A percentile compares a stretch with the other conserved stretches of the same genome.
Evolutionary conservation across 2,329 filamentous ascomycete genomes (phyloP).

Genomic region (Colletotrichum eleusines): DNA sequence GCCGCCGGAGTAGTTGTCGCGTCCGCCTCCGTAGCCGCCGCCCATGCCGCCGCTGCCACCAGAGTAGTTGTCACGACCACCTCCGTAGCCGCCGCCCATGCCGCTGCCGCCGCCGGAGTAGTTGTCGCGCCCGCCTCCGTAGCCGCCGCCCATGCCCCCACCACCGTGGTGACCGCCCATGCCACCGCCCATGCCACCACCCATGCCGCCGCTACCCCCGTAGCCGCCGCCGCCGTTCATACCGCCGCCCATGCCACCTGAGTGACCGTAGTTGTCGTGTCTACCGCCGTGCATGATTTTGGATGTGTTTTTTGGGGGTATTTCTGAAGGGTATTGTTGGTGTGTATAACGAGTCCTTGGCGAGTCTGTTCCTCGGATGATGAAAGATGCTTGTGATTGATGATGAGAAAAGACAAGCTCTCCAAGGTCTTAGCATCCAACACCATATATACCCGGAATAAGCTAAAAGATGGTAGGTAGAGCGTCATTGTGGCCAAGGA

Average conservation of each 20-base stretch:
- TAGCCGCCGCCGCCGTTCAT: slow-evolving; percentile 16
- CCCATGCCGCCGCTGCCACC: slow-evolving; percentile 12
- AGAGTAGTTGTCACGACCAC: slow-evolving; percentile 22
- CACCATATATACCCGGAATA: slow-evolving; percentile 15
- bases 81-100: not conserved
- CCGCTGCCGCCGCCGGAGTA: not conserved
- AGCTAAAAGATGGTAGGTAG: not conserved
- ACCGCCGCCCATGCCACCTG: slow-evolving; percentile 28
- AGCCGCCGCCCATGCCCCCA: not conserved
- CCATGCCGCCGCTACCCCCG: not conserved
- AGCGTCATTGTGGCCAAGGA: slow-evolving; percentile 21
- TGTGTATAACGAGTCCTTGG: not conserved
- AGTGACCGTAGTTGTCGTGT: slow-evolving; percentile 37
- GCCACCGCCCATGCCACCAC: not conserved
- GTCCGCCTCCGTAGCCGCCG: not conserved
- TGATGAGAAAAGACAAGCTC: not conserved
- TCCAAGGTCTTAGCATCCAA: not conserved
- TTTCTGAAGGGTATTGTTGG: not conserved
- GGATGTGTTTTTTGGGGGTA: not conserved
- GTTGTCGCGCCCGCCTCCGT: not conserved
- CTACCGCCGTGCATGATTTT: slow-evolving; percentile 34
- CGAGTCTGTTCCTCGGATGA: not conserved
- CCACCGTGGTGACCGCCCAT: slow-evolving; percentile 4
- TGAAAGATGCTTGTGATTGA: slow-evolving; percentile 3
- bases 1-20: not conserved